phyloP scores from a whole-genome alignment of 2,329 filamentous ascomycete genomes.

The Calonectria crousiana region DNA sequence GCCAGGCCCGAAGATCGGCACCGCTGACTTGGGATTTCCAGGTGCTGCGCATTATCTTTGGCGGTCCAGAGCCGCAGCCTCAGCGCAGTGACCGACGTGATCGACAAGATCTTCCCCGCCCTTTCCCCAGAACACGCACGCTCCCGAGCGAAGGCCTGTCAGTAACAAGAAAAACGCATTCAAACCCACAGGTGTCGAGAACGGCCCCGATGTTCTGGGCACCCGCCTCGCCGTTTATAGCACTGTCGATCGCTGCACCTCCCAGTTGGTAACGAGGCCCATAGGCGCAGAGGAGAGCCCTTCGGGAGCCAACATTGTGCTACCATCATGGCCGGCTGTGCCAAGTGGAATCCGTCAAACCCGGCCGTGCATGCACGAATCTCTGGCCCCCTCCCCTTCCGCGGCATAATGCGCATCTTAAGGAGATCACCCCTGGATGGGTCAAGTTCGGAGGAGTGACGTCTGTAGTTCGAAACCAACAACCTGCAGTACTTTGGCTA shows the following conservation, averaged over 20 bases:
- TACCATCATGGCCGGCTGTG: background rate
- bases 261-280: background rate
- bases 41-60: conserved; percentile 21
- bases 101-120: conserved; percentile 46
- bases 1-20: conserved; percentile 3
- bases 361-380: conserved; percentile 28
- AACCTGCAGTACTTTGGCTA: background rate
- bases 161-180: conserved; percentile 2
- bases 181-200: conserved; percentile 7
- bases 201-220: conserved; percentile 12
- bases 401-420: conserved; percentile 45
- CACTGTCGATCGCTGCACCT: conserved; percentile 15
- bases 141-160: conserved; percentile 34
- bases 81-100: conserved; percentile 33
- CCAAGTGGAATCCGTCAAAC: conserved; percentile 25
- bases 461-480: conserved; percentile 1
- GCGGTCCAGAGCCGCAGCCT: conserved; percentile 38
- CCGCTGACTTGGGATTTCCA: conserved; percentile 18
- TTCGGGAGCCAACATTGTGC: background rate
- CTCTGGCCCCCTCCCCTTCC: conserved; percentile 19
- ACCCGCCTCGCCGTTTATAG: conserved; percentile 11
- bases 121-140: conserved; percentile 36
- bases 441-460: conserved; percentile 14
- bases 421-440: conserved; percentile 39
- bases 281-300: background rate